These are phyloP conservation scores for Alternaria ethzedia DNA, from an alignment of 2,329 filamentous ascomycete genomes.

Conservation along the genomic window DNA sequence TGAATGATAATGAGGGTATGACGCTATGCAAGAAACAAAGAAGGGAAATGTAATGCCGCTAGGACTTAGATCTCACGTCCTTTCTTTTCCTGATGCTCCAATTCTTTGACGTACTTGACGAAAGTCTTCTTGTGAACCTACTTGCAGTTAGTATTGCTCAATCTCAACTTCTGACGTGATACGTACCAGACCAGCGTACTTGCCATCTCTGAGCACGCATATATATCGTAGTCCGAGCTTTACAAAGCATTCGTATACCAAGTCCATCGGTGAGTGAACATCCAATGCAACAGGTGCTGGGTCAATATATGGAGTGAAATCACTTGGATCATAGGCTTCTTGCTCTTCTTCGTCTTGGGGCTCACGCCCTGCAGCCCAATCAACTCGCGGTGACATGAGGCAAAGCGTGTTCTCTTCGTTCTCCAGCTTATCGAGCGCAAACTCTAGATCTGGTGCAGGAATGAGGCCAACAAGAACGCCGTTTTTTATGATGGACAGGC, in stretches of 20 bases:
- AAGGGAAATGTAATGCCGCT: neutral
- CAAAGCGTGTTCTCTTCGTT: constrained; percentile 78
- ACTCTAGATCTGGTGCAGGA: constrained; percentile 91
- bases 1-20: constrained; percentile 3
- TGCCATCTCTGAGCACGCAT: constrained; percentile 83
- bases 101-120: constrained; percentile 88
- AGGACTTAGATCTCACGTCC: neutral
- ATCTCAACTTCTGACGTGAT: neutral
- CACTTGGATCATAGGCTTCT: constrained; percentile 66
- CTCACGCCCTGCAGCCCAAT: constrained; percentile 45
- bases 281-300: constrained; percentile 88
- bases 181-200: constrained; percentile 84
- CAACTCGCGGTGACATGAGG: constrained; percentile 75
- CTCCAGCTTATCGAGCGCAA: constrained; percentile 81
- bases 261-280: constrained; percentile 86
- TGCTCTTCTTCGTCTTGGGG: constrained; percentile 62
- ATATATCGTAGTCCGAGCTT: constrained; percentile 93
- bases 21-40: neutral
- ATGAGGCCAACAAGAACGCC: constrained; percentile 87
- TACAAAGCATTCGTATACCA: constrained; percentile 95
- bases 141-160: neutral
- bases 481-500: constrained; percentile 82
- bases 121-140: constrained; percentile 95
- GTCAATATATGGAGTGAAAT: constrained; percentile 92
- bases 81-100: constrained; percentile 63